Evolutionary conservation across 805 yeast species (phyloP).

Genomic region (Pichia cephalocereana): DNA sequence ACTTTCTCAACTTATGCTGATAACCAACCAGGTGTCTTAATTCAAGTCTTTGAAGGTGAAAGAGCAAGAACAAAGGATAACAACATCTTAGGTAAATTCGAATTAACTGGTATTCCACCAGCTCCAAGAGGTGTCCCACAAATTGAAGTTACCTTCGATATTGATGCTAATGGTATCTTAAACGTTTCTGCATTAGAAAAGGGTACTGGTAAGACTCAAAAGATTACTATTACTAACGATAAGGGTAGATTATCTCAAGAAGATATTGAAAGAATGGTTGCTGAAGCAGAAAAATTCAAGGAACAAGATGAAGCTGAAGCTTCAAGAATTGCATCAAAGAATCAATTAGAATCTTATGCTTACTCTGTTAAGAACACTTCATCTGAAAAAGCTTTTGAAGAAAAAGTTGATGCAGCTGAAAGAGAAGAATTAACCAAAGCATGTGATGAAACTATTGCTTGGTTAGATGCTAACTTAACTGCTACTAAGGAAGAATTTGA

Average conservation of each 20-base stretch:
- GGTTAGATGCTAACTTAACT: constrained; percentile 92
- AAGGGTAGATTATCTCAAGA: constrained; percentile 50
- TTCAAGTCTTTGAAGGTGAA: constrained; percentile 76
- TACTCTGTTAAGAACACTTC: constrained; percentile 84
- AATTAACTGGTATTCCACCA: constrained; percentile 61
- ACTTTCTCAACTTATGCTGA: constrained; percentile 76
- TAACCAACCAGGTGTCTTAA: constrained; percentile 76
- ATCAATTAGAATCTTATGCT: constrained; percentile 90
- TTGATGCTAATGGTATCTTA: constrained; percentile 72
- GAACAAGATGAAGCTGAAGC: constrained; percentile 63
- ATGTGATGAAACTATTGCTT: constrained; percentile 74
- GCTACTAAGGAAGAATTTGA: constrained; percentile 87
- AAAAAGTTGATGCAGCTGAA: constrained; percentile 48
- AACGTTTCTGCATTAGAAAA: constrained; percentile 51
- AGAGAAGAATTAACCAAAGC: constrained; percentile 61
- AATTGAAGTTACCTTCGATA: constrained; percentile 65
- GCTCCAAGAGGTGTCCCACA: constrained; percentile 78
- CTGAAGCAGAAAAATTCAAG: constrained; percentile 55
- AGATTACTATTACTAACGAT: constrained; percentile 39
- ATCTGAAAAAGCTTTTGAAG: constrained; percentile 66
- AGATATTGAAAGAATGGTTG: constrained; percentile 57
- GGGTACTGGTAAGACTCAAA: constrained; percentile 43
- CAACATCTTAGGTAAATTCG: constrained; percentile 67
- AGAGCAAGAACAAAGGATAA: constrained; percentile 70
- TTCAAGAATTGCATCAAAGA: constrained; percentile 86